Conservation (phyloP, 345 rosid genomes). For the Populus alba region DNA sequence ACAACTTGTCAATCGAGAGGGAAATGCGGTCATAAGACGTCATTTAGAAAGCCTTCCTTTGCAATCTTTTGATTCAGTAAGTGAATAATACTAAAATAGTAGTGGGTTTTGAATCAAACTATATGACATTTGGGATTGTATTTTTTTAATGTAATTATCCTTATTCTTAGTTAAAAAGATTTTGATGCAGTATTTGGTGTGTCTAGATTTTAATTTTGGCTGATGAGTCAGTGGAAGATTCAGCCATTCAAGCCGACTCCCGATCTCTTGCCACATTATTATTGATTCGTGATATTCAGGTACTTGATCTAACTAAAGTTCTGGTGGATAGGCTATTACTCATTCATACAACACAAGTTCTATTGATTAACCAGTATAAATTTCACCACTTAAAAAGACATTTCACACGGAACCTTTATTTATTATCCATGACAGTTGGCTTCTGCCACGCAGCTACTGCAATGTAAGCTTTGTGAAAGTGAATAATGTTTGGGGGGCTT, state of each 20-base stretch:
- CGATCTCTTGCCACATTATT: conserved; percentile 73
- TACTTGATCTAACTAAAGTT: conserved; percentile 20
- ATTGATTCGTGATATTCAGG: conserved; percentile 79
- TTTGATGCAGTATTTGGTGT: conserved; percentile 4
- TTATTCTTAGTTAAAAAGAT: not conserved
- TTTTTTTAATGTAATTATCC: not conserved
- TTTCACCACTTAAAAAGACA: too few species aligned
- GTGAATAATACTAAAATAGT: conserved; percentile 11
- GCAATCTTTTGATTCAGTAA: conserved; percentile 58
- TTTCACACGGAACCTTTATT: not conserved
- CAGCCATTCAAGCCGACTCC: conserved; percentile 80
- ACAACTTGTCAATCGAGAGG: conserved; percentile 58
- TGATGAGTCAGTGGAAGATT: conserved; percentile 75
- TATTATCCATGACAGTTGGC: not conserved
- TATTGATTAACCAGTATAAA: too few species aligned
- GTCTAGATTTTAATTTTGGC: conserved; percentile 69
- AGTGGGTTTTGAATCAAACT: not conserved
- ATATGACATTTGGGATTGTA: not conserved
- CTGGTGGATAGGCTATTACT: not conserved
- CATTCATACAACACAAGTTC: not conserved
- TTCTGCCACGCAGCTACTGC: not conserved
- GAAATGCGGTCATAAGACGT: conserved; percentile 71
- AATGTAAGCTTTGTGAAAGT: not conserved
- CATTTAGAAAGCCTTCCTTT: conserved; percentile 68
- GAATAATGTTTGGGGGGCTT: not conserved